Base-by-base conservation (phyloP, 164 flowering plant genomes). In the Nelumbo lutea region DNA sequence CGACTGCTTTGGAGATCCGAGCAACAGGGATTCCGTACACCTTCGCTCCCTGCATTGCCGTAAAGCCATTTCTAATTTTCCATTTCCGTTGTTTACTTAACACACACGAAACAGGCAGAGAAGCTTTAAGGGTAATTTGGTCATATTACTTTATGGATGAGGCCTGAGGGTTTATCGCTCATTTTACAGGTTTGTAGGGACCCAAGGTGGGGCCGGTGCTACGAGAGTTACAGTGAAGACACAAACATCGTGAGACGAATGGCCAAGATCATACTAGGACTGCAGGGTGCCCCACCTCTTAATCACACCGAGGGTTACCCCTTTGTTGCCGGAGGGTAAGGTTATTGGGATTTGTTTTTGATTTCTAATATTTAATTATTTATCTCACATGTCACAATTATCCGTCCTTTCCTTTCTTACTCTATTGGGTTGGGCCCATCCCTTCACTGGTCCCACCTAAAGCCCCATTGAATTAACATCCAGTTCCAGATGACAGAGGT, bases 151-250 rank as follows among this genome's bases (percentile, higher is more conserved):
- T 10, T 13, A 3, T 5, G 39, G 5, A 10, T 45, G 43, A n/a
- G n/a, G n/a, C n/a, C n/a, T n/a, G n/a, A 0, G 15, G 44, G 59
- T 10, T 47, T 63, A 13, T 62, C 14, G 70, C 43, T 73, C 4
- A 6, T 45, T 38, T 52, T 15, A 5, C 68, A 83, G 86, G 84
- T 83, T 2, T 73, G 84, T 42, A 69, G 79, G 59, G 86, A 83
- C 66, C 86, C 86, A 0, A 79, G 86, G 61, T 83, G 86, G 86
- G 86, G 86, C n/a, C 71, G 86, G 68, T 79, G 76, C 57, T 83
- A 81, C 9, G 86, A 83, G 69, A 81, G 86, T 61, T 83, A 59
- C 62, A 69, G 86, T n/a, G 86, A 83, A 64, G 81, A 81, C 56
- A 74, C 82, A 6, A 75, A 81, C 40, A 44, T 77, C 39, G 83